phyloP scores from a whole-genome alignment of 2,329 filamentous ascomycete species.

The Colletotrichum aenigma region DNA sequence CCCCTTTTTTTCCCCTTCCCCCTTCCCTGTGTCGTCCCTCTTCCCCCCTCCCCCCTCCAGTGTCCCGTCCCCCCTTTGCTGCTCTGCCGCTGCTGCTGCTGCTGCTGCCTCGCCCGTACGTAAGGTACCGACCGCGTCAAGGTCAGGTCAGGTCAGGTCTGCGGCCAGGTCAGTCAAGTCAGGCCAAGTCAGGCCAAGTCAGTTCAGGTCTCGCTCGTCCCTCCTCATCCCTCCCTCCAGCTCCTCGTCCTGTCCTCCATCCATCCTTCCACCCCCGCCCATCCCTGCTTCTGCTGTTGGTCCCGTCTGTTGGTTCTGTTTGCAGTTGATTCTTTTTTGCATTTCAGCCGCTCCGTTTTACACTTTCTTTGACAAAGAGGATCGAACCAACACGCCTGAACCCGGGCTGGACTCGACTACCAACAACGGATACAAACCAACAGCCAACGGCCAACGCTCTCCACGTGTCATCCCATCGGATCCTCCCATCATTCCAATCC shows the following conservation, averaged over 20 bases:
- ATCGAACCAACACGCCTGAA: neutral
- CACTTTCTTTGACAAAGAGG: neutral
- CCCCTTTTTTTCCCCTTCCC: neutral
- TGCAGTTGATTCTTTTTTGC: neutral
- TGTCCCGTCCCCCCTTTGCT: neutral
- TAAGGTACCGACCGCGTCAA: neutral
- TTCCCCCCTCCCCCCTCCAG: neutral
- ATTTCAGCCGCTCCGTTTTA: neutral
- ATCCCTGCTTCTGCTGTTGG: neutral
- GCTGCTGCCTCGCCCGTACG: neutral
- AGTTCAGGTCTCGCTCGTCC: neutral
- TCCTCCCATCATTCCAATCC: neutral
- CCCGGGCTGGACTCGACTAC: neutral
- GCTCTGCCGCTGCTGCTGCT: neutral
- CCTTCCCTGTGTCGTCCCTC: neutral
- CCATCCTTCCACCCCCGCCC: neutral
- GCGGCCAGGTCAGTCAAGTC: neutral
- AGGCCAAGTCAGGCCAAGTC: neutral
- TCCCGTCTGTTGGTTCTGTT: neutral
- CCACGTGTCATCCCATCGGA: slow-evolving; percentile 6
- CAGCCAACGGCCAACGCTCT: neutral
- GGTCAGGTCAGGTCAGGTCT: too few species aligned
- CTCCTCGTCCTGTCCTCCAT: neutral
- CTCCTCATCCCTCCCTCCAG: neutral
- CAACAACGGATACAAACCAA: neutral